phyloP scores from a whole-genome alignment of 768 basidiomycete species.

The Polyporus arcularius region DNA sequence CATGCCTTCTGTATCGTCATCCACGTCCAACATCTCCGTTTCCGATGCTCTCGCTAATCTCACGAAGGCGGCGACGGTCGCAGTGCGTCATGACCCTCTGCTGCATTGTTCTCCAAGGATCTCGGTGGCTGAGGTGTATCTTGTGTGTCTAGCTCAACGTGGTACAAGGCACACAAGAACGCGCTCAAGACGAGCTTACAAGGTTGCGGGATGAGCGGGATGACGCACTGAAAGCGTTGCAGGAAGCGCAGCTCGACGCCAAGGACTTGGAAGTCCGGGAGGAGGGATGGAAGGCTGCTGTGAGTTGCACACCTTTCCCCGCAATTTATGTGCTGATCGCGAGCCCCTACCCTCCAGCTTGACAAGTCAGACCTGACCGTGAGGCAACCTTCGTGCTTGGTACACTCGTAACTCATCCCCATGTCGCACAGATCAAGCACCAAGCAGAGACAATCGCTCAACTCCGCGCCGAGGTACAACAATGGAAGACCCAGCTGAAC shows the following conservation, averaged over 20 bases:
- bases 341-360: conserved; percentile 36
- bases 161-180: conserved; percentile 59
- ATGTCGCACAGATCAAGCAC: conserved; percentile 49
- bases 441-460: conserved; percentile 62
- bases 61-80: conserved; percentile 40
- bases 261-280: conserved; percentile 50
- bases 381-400: conserved; percentile 18
- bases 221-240: conserved; percentile 47
- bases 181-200: conserved; percentile 53
- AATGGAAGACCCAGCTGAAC: conserved; percentile 71
- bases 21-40: conserved; percentile 38
- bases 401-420: not conserved
- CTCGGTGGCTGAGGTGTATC: not conserved
- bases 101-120: not conserved
- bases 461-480: conserved; percentile 61
- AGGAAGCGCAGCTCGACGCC: conserved; percentile 45
- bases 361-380: conserved; percentile 61
- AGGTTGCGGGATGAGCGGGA: conserved; percentile 54
- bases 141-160: conserved; percentile 45
- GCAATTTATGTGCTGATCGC: conserved; percentile 4
- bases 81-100: conserved; percentile 32
- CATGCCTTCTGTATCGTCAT: conserved; percentile 26
- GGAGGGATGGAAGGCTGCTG: conserved; percentile 45
- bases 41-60: conserved; percentile 45
- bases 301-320: conserved; percentile 33